Conservation (phyloP, 495 filamentous ascomycete species). For the Parathielavia hyrcaniae region DNA sequence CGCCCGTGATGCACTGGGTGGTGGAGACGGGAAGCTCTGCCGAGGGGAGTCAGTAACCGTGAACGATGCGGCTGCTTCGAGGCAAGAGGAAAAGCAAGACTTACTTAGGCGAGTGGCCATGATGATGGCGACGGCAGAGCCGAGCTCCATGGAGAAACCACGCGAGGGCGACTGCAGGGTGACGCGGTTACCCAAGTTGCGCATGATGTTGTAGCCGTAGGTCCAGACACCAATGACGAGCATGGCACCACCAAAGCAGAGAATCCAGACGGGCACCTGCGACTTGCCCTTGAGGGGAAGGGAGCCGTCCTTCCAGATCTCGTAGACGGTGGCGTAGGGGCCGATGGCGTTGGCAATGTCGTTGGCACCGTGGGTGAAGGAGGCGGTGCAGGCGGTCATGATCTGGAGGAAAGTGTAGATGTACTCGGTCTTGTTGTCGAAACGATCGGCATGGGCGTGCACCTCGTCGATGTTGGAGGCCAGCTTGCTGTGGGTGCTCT, state of each 20-base stretch:
- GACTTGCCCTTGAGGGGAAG: constrained; percentile 44
- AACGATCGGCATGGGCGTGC: constrained; percentile 59
- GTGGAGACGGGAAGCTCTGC: constrained; percentile 51
- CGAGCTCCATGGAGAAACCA: constrained; percentile 64
- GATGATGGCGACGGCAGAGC: constrained; percentile 61
- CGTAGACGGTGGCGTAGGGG: constrained; percentile 63
- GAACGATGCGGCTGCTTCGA: neutral
- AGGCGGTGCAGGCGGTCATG: constrained; percentile 64
- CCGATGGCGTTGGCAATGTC: constrained; percentile 73
- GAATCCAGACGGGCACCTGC: constrained; percentile 60
- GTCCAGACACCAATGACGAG: constrained; percentile 61
- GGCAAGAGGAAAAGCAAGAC: neutral
- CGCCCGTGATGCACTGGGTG: constrained; percentile 57
- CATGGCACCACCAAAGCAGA: constrained; percentile 50
- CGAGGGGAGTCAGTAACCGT: neutral
- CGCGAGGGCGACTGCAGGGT: constrained; percentile 62
- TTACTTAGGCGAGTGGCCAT: constrained; percentile 54
- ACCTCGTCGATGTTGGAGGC: constrained; percentile 50
- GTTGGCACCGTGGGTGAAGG: constrained; percentile 75
- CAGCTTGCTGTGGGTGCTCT: constrained; percentile 24
- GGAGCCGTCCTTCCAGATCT: constrained; percentile 52
- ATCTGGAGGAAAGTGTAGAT: constrained; percentile 70
- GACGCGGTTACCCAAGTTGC: constrained; percentile 61
- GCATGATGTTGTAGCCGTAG: constrained; percentile 68
- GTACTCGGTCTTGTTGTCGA: constrained; percentile 71